phyloP scores from a whole-genome alignment of 306 rosid genomes.

The Quercus wislizeni region DNA sequence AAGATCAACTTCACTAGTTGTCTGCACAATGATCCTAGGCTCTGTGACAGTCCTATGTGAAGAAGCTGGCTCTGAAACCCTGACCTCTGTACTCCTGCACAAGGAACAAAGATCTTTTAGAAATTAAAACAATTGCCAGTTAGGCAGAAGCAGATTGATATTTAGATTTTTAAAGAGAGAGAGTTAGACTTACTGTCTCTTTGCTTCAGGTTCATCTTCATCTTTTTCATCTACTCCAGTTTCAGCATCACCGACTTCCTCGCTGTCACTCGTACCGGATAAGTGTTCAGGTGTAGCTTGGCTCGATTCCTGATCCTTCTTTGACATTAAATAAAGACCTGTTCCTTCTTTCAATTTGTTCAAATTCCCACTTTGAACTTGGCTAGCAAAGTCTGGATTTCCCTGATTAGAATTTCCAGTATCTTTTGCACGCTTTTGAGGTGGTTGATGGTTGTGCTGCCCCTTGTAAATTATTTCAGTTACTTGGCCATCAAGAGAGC shows the following conservation, averaged over 20 bases:
- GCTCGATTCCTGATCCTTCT: conserved; percentile 56
- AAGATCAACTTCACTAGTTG: conserved; percentile 84
- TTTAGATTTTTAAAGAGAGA: not conserved
- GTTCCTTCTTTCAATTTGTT: conserved; percentile 26
- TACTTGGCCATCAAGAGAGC: conserved; percentile 73
- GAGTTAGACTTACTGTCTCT: conserved; percentile 51
- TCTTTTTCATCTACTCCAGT: conserved; percentile 42
- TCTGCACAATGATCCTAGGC: conserved; percentile 84
- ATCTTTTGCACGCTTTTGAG: conserved; percentile 54
- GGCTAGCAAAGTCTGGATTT: conserved; percentile 39
- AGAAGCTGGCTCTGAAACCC: conserved; percentile 46
- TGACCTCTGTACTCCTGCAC: conserved; percentile 54
- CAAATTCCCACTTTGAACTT: conserved; percentile 28
- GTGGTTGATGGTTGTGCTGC: conserved; percentile 69
- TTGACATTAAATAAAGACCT: conserved; percentile 19
- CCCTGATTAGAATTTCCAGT: conserved; percentile 29
- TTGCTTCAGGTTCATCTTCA: conserved; percentile 61
- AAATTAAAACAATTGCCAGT: not conserved
- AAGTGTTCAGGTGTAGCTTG: conserved; percentile 51
- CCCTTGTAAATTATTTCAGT: conserved; percentile 78
- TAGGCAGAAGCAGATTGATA: not conserved
- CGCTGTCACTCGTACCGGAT: conserved; percentile 65
- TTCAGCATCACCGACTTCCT: conserved; percentile 60
- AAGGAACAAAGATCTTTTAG: not conserved
- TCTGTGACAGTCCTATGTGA: conserved; percentile 74